Percentiles rank a stretch among this genome's conserved stretches.
These are phyloP conservation scores for Epicoccum sorghinum DNA, from an alignment of 2,329 filamentous ascomycete genomes.

Conservation along the genomic window DNA sequence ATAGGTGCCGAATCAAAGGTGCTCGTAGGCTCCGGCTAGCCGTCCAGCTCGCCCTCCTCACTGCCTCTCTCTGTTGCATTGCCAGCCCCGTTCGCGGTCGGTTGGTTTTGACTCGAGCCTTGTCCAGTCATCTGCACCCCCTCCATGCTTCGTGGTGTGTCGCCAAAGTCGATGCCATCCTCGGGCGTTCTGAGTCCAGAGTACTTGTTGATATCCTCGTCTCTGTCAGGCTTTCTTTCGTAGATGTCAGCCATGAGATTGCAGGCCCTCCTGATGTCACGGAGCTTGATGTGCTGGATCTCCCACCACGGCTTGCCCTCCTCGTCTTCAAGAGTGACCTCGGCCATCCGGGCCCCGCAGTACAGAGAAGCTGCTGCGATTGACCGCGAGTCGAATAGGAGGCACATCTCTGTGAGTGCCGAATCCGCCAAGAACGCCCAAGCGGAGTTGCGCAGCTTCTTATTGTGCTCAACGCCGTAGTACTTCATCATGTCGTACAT, in stretches of 20 bases:
- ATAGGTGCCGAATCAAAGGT: not conserved
- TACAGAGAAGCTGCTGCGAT: constrained; percentile 88
- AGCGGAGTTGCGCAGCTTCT: constrained; percentile 79
- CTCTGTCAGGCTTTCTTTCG: constrained; percentile 48
- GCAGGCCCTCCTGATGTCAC: constrained; percentile 74
- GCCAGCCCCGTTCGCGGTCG: constrained; percentile 29
- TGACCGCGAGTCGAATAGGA: constrained; percentile 78
- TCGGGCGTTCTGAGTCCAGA: constrained; percentile 51
- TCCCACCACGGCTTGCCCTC: constrained; percentile 88
- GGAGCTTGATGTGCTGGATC: constrained; percentile 71
- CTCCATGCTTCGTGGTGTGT: constrained; percentile 39
- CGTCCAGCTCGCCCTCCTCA: constrained; percentile 57
- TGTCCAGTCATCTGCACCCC: constrained; percentile 27
- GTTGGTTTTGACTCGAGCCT: constrained; percentile 25
- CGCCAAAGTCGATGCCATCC: constrained; percentile 42
- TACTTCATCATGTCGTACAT: constrained; percentile 81
- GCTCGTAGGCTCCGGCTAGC: constrained; percentile 22
- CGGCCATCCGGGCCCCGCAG: constrained; percentile 78
- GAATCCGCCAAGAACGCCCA: constrained; percentile 96
- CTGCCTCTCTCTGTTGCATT: constrained; percentile 42
- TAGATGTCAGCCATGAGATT: constrained; percentile 71
- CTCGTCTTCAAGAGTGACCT: constrained; percentile 73
- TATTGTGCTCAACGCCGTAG: constrained; percentile 78
- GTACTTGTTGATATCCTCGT: constrained; percentile 54
- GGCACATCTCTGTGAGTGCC: constrained; percentile 80